phyloP scores from a whole-genome alignment of 805 yeast species.

The Hanseniaspora vineae region DNA sequence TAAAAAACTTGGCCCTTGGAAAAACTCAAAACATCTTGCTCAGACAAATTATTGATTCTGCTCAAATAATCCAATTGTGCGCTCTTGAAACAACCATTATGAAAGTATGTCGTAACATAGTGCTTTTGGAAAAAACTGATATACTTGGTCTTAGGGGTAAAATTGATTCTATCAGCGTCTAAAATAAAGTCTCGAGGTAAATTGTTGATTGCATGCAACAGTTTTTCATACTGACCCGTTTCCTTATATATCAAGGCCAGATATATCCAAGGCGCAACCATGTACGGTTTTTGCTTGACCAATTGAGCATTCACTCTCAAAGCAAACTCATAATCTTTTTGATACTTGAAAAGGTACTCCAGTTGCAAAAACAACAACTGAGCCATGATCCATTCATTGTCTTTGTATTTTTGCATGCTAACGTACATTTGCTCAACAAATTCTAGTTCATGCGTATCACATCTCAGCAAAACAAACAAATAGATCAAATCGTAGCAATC shows the following conservation, averaged over 20 bases:
- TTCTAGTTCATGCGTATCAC: constrained; percentile 14
- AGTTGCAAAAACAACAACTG: constrained; percentile 15
- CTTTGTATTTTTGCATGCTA: constrained; percentile 7
- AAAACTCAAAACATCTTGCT: neutral
- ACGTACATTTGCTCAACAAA: constrained; percentile 11
- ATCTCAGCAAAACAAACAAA: constrained; percentile 14
- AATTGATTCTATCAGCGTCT: too few species aligned
- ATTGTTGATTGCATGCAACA: neutral
- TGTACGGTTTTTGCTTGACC: neutral
- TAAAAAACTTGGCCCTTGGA: neutral
- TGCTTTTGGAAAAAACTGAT: neutral
- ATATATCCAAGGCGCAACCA: neutral
- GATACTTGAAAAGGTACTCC: constrained; percentile 12
- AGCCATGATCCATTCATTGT: neutral
- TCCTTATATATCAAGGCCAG: neutral
- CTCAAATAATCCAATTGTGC: constrained; percentile 3
- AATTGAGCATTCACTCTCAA: constrained; percentile 17
- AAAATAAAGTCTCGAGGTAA: neutral
- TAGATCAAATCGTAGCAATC: constrained; percentile 13
- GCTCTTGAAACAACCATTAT: neutral
- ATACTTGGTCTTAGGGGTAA: too few species aligned
- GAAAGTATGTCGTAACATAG: neutral
- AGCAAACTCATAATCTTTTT: constrained; percentile 17
- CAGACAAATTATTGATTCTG: neutral
- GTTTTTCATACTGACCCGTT: neutral